Percentiles rank a stretch among this genome's conserved stretches.
Conservation (phyloP, 805 yeast species). For the Lipomyces kockii region DNA sequence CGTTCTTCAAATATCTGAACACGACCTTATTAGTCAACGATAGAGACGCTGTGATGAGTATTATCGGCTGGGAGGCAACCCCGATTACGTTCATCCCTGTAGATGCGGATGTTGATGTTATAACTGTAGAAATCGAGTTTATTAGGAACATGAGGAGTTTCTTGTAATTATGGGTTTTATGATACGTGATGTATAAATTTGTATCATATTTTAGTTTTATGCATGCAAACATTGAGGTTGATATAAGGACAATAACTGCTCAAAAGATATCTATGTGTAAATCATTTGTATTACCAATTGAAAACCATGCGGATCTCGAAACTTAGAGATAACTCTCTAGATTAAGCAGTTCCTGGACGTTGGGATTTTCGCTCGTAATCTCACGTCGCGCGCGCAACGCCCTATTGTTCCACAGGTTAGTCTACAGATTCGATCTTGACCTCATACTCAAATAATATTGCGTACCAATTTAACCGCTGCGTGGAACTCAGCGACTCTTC, state of each 20-base stretch:
- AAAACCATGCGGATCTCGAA: not conserved
- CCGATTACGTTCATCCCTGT: conserved; percentile 55
- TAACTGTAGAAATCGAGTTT: conserved; percentile 23
- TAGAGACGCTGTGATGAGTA: conserved; percentile 36
- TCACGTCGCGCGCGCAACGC: conserved; percentile 14
- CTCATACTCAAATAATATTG: not conserved
- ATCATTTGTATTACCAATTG: no score
- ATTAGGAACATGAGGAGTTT: conserved; percentile 15
- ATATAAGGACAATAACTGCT: not conserved
- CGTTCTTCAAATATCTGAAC: conserved; percentile 55
- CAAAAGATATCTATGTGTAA: no score
- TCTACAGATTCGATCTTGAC: not conserved
- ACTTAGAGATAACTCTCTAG: conserved; percentile 1
- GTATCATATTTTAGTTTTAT: not conserved
- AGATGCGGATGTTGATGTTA: conserved; percentile 41
- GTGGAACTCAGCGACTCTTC: not conserved
- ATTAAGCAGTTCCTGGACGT: conserved; percentile 4
- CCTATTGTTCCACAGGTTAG: not conserved
- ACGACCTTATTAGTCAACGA: conserved; percentile 50
- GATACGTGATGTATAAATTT: not conserved
- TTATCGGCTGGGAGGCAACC: conserved; percentile 48
- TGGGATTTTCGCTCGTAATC: not conserved
- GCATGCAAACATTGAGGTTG: not conserved
- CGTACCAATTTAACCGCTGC: not conserved
- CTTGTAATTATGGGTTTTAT: not conserved